Evolutionary conservation across 352 stramenopile species (phyloP), one percentile per base, ranked within the genome.

Genomic region (Pythium plurisporium): DNA sequence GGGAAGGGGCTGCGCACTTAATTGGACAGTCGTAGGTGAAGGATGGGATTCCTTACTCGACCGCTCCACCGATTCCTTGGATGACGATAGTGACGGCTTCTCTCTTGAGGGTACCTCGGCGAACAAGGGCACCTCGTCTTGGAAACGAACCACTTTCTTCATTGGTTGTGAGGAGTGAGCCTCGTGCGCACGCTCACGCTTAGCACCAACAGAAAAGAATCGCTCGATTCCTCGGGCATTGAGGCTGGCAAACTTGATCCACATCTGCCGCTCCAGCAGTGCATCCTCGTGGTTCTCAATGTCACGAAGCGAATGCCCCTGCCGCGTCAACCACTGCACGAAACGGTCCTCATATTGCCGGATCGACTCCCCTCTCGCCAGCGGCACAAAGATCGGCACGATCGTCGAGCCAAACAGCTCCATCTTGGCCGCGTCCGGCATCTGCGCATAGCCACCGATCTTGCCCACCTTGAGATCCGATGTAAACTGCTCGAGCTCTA

Each of bases 311-410:
- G 34, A 17, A 26, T 52, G n/a, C 2, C 34, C 36, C 9, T 54
- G 11, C 2, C 14, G 19, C 0, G 14, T 0, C 4, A 72, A n/a
- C 54, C 57, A 72, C 36, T 37, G 14, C 10, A 58, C 5, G 19
- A 72, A 66, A 8, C 51, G 23, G 6, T 37, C 19, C 37, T 72
- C 65, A 38, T 64, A 64, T 41, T 58, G 40, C 20, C 25, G 37
- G 31, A 36, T 41, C 11, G 40, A 42, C 31, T 59, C 56, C 22
- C 56, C 40, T 14, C 38, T 46, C 11, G 47, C 47, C 11, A 64
- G 41, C 25, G 56, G 47, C 29, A 64, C 48, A 7, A 26, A n/a
- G 56, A 64, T 64, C 14, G 56, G 56, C 40, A 58, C 22, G 19
- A 47, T 58, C 19, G 37, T 43, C 23, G 47, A 53, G 8, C 47